Evolutionary conservation across 768 basidiomycete genomes (phyloP).

Genomic region (Mycena capillaripes): DNA sequence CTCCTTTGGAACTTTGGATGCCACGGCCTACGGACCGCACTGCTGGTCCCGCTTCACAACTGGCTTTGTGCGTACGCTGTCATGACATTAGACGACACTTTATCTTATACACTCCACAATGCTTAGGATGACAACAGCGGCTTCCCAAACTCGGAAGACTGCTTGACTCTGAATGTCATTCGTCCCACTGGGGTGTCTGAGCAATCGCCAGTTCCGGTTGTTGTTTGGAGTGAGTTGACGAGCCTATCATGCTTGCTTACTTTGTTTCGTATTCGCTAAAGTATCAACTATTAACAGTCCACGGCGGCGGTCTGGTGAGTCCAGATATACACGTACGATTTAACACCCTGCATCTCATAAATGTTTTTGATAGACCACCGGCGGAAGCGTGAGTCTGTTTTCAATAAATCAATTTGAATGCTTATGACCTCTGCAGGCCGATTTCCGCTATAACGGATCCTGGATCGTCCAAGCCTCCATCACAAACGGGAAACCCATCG

Average conservation of each 20-base stretch:
- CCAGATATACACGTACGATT: background rate
- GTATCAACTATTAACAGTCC: background rate
- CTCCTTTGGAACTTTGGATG: background rate
- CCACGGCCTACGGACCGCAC: background rate
- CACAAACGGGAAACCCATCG: background rate
- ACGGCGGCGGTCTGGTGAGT: background rate
- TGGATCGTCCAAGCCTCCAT: background rate
- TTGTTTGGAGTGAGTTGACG: background rate
- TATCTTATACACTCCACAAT: too few species aligned
- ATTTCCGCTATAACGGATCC: background rate
- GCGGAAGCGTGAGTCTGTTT: background rate
- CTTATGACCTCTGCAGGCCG: background rate
- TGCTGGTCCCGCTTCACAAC: background rate
- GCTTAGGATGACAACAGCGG: background rate
- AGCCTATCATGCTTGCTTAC: background rate
- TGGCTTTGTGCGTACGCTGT: background rate
- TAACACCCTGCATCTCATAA: background rate
- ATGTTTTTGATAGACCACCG: background rate
- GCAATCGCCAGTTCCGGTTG: background rate
- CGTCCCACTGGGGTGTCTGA: background rate
- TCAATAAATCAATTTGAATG: background rate
- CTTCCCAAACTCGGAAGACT: background rate
- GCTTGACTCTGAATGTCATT: background rate
- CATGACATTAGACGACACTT: too few species aligned
- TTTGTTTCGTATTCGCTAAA: background rate